phyloP scores from a whole-genome alignment of 495 filamentous ascomycete genomes.

The Tuber borchii region DNA sequence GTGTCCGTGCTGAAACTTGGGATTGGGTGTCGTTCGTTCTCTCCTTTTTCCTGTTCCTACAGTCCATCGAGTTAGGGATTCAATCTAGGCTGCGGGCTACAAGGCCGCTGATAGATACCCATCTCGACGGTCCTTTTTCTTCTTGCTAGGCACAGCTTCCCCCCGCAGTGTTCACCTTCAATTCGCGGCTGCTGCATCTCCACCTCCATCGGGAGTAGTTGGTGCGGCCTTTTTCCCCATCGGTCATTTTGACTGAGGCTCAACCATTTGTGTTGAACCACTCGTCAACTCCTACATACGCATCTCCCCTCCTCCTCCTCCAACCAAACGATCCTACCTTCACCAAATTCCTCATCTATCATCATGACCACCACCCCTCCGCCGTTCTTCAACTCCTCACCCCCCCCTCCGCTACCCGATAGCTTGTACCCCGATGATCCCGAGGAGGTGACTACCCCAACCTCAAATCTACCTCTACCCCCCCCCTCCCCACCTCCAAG shows the following conservation, averaged over 20 bases:
- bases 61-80: neutral
- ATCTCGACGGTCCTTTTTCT: neutral
- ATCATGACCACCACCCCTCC: neutral
- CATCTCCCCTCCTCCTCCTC: neutral
- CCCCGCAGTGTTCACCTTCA: neutral
- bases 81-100: neutral
- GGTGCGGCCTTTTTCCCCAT: neutral
- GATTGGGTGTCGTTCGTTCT: constrained; percentile 3
- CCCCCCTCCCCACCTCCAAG: constrained; percentile 20
- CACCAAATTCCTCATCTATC: neutral
- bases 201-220: neutral
- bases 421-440: constrained; percentile 1
- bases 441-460: constrained; percentile 1
- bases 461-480: neutral
- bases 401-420: neutral
- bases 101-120: neutral
- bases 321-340: neutral
- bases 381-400: neutral
- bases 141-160: neutral
- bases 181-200: neutral
- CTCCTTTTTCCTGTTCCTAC: neutral
- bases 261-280: neutral
- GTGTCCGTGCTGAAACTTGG: neutral
- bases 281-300: neutral
- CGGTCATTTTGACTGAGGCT: neutral